Evolutionary conservation across 805 yeast species (phyloP).

Genomic region (Candida germanica): DNA sequence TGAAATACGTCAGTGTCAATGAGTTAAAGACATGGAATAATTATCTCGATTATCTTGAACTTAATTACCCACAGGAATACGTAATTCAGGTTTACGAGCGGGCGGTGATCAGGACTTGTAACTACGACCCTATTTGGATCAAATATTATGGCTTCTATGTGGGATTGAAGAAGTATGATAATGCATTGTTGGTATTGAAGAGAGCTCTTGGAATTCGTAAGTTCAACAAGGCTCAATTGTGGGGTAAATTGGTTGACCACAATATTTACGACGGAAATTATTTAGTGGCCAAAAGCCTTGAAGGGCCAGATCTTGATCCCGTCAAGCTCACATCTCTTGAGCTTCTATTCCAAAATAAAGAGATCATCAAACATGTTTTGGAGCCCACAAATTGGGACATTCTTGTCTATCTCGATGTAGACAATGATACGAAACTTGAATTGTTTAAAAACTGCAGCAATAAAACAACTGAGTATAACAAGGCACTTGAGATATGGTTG

Average conservation of each 20-base stretch:
- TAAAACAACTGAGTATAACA: constrained; percentile 2
- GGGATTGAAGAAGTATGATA: constrained; percentile 16
- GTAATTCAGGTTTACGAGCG: constrained; percentile 44
- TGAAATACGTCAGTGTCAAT: constrained; percentile 31
- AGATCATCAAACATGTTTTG: constrained; percentile 1
- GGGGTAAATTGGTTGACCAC: constrained; percentile 44
- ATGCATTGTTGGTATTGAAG: constrained; percentile 41
- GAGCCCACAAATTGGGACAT: constrained; percentile 4
- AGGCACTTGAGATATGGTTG: constrained; percentile 4
- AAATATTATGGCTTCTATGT: constrained; percentile 45
- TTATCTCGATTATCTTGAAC: constrained; percentile 56
- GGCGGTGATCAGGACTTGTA: constrained; percentile 43
- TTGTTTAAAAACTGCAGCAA: constrained; percentile 4
- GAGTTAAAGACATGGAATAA: constrained; percentile 59
- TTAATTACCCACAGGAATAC: constrained; percentile 21
- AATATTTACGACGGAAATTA: constrained; percentile 36
- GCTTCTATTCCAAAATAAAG: constrained; percentile 21
- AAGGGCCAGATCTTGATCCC: background rate
- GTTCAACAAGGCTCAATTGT: constrained; percentile 19
- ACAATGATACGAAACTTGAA: constrained; percentile 2
- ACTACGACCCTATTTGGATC: constrained; percentile 49
- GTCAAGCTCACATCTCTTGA: constrained; percentile 43
- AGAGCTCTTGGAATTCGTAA: constrained; percentile 22
- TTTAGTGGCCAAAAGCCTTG: constrained; percentile 34
- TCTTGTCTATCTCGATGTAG: constrained; percentile 4